A percentile compares a stretch with the other conserved stretches of the same genome.
phyloP scores from a whole-genome alignment of 495 filamentous ascomycete genomes.

The Astrothelium subdiscretum region DNA sequence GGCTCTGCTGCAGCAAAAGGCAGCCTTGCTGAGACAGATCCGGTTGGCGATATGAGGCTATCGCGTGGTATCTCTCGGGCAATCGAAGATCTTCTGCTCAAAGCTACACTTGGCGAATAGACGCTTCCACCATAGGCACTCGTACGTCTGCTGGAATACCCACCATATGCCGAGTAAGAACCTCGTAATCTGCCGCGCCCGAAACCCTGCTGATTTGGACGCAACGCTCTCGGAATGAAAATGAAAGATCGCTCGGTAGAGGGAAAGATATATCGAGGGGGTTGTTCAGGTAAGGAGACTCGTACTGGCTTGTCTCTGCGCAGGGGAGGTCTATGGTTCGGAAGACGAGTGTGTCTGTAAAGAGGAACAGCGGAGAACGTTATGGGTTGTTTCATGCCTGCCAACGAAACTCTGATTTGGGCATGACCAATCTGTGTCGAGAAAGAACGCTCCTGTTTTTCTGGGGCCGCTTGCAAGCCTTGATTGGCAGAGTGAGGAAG shows the following conservation, averaged over 20 bases:
- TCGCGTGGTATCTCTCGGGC: slow-evolving; percentile 66
- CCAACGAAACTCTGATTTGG: slow-evolving; percentile 68
- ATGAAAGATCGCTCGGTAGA: slow-evolving; percentile 85
- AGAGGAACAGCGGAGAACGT: slow-evolving; percentile 60
- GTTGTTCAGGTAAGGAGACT: slow-evolving; percentile 71
- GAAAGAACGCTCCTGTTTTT: background rate
- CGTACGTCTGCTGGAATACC: slow-evolving; percentile 59
- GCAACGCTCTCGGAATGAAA: slow-evolving; percentile 88
- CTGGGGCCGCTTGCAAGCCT: background rate
- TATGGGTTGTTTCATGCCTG: slow-evolving; percentile 60
- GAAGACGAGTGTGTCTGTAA: slow-evolving; percentile 81
- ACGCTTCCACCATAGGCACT: slow-evolving; percentile 69
- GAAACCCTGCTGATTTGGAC: slow-evolving; percentile 80
- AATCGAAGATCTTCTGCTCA: slow-evolving; percentile 85
- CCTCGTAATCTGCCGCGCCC: slow-evolving; percentile 57
- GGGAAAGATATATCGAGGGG: slow-evolving; percentile 81
- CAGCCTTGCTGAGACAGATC: slow-evolving; percentile 60
- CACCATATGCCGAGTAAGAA: slow-evolving; percentile 50
- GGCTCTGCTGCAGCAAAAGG: slow-evolving; percentile 45
- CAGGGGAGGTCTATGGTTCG: slow-evolving; percentile 87
- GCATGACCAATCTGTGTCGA: slow-evolving; percentile 59
- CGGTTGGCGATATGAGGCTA: slow-evolving; percentile 60
- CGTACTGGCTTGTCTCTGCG: slow-evolving; percentile 94
- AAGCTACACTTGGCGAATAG: slow-evolving; percentile 82
- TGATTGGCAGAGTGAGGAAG: background rate